These are phyloP conservation scores for Cryptococcus sp. DNA, from an alignment of 1,284 basidiomycete species.

Conservation along the genomic window DNA sequence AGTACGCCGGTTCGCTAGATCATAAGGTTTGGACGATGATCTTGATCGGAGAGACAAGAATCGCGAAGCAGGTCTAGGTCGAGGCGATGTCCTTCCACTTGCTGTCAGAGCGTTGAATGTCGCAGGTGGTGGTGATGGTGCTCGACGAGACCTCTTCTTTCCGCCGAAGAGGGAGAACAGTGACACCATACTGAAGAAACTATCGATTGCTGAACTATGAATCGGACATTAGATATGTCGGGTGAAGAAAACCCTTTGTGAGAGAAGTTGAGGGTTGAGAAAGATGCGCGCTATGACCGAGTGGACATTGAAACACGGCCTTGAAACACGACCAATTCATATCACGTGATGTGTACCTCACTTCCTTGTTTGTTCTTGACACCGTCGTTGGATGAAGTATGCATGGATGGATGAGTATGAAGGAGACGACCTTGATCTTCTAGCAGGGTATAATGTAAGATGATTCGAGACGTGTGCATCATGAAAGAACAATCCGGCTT, in stretches of 20 bases:
- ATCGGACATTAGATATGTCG: too few species aligned
- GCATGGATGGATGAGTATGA: too few species aligned
- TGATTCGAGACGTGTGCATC: too few species aligned
- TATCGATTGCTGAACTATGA: not conserved
- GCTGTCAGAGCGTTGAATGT: not conserved
- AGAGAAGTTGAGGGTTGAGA: not conserved
- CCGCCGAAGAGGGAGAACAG: conserved; percentile 30
- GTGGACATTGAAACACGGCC: not conserved
- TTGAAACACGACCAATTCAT: not conserved
- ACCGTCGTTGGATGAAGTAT: too few species aligned
- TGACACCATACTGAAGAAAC: conserved; percentile 23
- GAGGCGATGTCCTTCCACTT: conserved; percentile 4
- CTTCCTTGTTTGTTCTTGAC: too few species aligned
- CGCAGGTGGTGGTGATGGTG: conserved; percentile 1
- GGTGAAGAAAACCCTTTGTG: not conserved
- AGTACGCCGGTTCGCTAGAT: conserved; percentile 7
- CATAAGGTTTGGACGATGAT: conserved; percentile 5
- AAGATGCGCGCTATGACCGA: not conserved
- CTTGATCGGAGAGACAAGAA: conserved; percentile 15
- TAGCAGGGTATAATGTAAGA: too few species aligned
- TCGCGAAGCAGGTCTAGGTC: conserved; percentile 4
- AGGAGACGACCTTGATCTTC: too few species aligned
- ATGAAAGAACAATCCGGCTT: too few species aligned
- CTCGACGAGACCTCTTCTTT: conserved; percentile 24
- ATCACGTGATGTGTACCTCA: not conserved